phyloP scores from a whole-genome alignment of 805 yeast genomes.

The Starmerella stigmatis region DNA sequence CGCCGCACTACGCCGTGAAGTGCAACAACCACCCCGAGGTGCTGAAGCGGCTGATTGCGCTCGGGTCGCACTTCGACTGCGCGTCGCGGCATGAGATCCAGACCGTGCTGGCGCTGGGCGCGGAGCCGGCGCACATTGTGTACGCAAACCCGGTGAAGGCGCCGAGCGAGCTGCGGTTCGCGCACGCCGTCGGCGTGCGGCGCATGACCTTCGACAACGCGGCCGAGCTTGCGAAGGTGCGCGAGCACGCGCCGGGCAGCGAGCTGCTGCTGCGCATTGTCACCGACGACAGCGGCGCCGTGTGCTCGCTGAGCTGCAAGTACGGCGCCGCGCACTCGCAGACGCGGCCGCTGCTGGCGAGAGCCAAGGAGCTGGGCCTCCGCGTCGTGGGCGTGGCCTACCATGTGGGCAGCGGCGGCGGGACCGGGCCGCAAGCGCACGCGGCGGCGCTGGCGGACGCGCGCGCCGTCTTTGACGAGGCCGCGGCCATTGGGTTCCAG shows the following conservation, averaged over 20 bases:
- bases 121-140: slow-evolving; percentile 52
- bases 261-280: slow-evolving; percentile 66
- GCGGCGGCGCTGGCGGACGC: slow-evolving; percentile 41
- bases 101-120: slow-evolving; percentile 42
- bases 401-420: slow-evolving; percentile 93
- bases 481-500: slow-evolving; percentile 35
- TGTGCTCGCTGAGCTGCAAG: slow-evolving; percentile 76
- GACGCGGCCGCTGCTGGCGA: slow-evolving; percentile 44
- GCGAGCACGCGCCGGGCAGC: slow-evolving; percentile 56
- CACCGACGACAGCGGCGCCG: slow-evolving; percentile 82
- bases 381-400: slow-evolving; percentile 78
- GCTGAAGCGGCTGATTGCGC: slow-evolving; percentile 42
- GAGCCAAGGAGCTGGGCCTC: slow-evolving; percentile 53
- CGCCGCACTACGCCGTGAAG: slow-evolving; percentile 90
- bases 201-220: slow-evolving; percentile 83
- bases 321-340: slow-evolving; percentile 66
- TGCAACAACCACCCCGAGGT: slow-evolving; percentile 70
- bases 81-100: slow-evolving; percentile 83
- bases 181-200: slow-evolving; percentile 44
- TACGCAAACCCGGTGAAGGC: slow-evolving; percentile 94
- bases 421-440: slow-evolving; percentile 60
- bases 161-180: slow-evolving; percentile 66
- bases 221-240: slow-evolving; percentile 71
- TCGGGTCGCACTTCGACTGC: slow-evolving; percentile 82
- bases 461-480: slow-evolving; percentile 53